Evolutionary conservation across 23 red algal genomes (phyloP).

Genomic region (Cyanidium caldarium): DNA sequence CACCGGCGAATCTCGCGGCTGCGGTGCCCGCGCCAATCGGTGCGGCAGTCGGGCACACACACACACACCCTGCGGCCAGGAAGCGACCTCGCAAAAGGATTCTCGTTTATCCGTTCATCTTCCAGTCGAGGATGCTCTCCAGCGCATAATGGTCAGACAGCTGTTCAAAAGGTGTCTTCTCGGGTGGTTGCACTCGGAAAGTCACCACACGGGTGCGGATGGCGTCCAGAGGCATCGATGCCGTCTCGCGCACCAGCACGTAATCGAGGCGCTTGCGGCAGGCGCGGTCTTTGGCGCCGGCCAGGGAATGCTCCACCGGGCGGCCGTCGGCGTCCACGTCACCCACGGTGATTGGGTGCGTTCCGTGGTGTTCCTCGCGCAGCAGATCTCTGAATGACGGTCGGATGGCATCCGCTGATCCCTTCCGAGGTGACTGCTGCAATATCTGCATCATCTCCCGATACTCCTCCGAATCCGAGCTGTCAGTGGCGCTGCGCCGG

Average conservation of each 20-base stretch:
- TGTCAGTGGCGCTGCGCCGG: not conserved
- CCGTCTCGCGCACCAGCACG: not conserved
- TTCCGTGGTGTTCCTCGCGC: not conserved
- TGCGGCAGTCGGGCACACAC: too few species aligned
- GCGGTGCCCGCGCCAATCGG: too few species aligned
- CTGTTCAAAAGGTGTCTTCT: not conserved
- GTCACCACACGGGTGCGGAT: not conserved
- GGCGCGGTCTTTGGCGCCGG: not conserved
- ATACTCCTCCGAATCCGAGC: slow-evolving; percentile 11
- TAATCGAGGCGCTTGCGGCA: not conserved
- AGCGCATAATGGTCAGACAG: not conserved
- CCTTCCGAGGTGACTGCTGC: not conserved
- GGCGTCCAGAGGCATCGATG: not conserved
- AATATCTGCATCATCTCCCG: slow-evolving; percentile 8
- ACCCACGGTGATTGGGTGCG: not conserved
- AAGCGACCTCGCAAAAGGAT: too few species aligned
- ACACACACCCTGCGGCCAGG: too few species aligned
- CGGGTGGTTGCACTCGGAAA: not conserved
- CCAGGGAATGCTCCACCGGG: not conserved
- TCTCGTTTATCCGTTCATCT: too few species aligned
- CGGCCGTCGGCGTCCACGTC: not conserved
- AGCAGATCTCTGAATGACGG: not conserved
- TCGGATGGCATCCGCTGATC: not conserved
- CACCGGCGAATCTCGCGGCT: too few species aligned
- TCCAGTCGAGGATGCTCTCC: too few species aligned